Conservation (phyloP, 192 early-diverging fungal species). For the Coemansia sp. region DNA sequence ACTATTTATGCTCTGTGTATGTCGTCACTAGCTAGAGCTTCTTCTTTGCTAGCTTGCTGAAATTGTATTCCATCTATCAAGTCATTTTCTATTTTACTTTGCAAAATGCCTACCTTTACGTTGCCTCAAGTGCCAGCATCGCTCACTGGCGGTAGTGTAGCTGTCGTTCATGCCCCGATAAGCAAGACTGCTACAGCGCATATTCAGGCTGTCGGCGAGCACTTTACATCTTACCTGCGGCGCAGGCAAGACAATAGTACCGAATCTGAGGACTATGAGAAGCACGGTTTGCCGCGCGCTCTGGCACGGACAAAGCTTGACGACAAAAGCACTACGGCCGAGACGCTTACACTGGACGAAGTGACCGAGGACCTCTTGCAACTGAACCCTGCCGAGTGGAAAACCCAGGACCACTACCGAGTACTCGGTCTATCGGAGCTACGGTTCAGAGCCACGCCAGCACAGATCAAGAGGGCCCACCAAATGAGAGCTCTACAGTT, state of each 20-base stretch:
- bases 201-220: conserved; percentile 49
- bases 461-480: conserved; percentile 66
- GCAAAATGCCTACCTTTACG: conserved; percentile 4
- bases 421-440: conserved; percentile 71
- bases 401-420: conserved; percentile 83
- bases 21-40: background rate
- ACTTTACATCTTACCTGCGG: conserved; percentile 50
- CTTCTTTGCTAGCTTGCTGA: background rate
- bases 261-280: conserved; percentile 55
- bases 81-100: background rate
- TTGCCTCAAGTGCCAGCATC: conserved; percentile 5
- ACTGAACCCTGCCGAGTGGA: conserved; percentile 76
- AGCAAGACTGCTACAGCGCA: conserved; percentile 19
- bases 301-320: conserved; percentile 41
- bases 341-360: conserved; percentile 59
- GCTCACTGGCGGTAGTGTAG: background rate
- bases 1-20: background rate
- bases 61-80: background rate
- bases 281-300: conserved; percentile 51
- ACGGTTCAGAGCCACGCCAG: conserved; percentile 68
- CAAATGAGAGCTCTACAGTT: conserved; percentile 54
- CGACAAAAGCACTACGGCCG: conserved; percentile 46
- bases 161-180: conserved; percentile 10
- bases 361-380: conserved; percentile 65
- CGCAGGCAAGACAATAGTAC: conserved; percentile 55